Conservation (phyloP, 2,329 filamentous ascomycete species). For the Aspergillus sp. region DNA sequence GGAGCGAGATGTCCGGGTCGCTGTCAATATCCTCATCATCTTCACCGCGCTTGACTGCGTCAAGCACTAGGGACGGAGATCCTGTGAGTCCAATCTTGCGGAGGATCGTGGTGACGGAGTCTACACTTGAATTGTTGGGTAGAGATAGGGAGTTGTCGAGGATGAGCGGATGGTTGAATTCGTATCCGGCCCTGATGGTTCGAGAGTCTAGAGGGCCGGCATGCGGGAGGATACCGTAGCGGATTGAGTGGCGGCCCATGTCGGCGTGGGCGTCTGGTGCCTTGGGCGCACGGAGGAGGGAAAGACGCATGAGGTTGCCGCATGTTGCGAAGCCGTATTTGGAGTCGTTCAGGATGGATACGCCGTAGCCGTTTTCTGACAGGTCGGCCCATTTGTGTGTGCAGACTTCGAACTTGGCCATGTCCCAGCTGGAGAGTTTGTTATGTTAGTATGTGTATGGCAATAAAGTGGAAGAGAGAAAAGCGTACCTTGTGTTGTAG, state of each 20-base stretch:
- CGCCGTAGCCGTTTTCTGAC: slow-evolving; percentile 82
- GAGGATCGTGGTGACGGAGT: slow-evolving; percentile 25
- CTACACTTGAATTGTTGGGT: slow-evolving; percentile 18
- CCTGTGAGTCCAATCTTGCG: slow-evolving; percentile 68
- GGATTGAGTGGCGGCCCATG: slow-evolving; percentile 85
- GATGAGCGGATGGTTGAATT: slow-evolving; percentile 82
- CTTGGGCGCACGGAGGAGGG: slow-evolving; percentile 82
- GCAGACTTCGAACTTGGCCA: slow-evolving; percentile 97
- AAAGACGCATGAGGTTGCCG: slow-evolving; percentile 86
- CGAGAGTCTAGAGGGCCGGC: slow-evolving; percentile 66
- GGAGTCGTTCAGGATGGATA: slow-evolving; percentile 90
- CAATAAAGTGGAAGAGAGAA: neutral
- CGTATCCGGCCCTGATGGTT: slow-evolving; percentile 80
- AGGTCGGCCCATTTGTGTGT: slow-evolving; percentile 93
- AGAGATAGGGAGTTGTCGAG: slow-evolving; percentile 44
- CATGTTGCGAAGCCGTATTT: slow-evolving; percentile 94
- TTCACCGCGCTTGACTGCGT: slow-evolving; percentile 91
- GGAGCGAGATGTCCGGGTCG: slow-evolving; percentile 52
- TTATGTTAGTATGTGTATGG: slow-evolving; percentile 21
- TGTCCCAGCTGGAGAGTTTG: slow-evolving; percentile 67
- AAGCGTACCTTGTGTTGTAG: slow-evolving; percentile 78
- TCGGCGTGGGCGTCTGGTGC: slow-evolving; percentile 91
- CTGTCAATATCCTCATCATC: slow-evolving; percentile 69
- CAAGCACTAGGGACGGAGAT: slow-evolving; percentile 70
- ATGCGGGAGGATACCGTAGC: slow-evolving; percentile 89